Percentiles rank a stretch among this genome's conserved stretches.
Evolutionary conservation across 2,329 filamentous ascomycete species (phyloP).

Genomic region (Onygenales sp.): DNA sequence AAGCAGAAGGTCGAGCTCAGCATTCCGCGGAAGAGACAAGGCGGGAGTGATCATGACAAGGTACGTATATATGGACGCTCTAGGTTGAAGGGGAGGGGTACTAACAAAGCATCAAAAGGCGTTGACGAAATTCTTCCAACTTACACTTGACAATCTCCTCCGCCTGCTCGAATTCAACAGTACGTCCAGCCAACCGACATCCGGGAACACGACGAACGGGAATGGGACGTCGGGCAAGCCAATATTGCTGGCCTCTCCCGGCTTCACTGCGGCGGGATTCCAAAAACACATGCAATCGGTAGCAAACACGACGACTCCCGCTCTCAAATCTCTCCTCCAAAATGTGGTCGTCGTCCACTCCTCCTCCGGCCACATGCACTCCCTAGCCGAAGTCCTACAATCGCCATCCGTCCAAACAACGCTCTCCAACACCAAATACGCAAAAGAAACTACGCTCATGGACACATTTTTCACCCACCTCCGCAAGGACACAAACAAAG

Average conservation of each 20-base stretch:
- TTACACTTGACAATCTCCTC: conserved; percentile 63
- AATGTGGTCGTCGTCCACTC: conserved; percentile 64
- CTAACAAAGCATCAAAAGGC: conserved; percentile 35
- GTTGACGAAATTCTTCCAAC: conserved; percentile 68
- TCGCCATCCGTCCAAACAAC: conserved; percentile 67
- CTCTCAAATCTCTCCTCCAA: conserved; percentile 58
- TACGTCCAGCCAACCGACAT: conserved; percentile 26
- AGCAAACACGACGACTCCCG: conserved; percentile 50
- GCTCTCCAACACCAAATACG: conserved; percentile 80
- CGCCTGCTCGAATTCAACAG: conserved; percentile 65
- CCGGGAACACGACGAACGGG: conserved; percentile 35
- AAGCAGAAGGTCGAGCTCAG: conserved; percentile 41
- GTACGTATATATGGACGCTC: conserved; percentile 14
- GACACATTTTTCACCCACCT: conserved; percentile 72
- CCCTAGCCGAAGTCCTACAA: conserved; percentile 76
- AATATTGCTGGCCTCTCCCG: conserved; percentile 76
- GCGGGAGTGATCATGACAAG: conserved; percentile 42
- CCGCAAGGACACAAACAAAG: conserved; percentile 73
- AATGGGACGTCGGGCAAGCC: conserved; percentile 44
- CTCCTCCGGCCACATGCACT: conserved; percentile 76
- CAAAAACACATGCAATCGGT: conserved; percentile 59
- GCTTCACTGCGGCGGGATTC: conserved; percentile 76
- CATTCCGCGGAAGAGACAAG: conserved; percentile 38
- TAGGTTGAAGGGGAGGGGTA: background rate
- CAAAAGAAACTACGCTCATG: conserved; percentile 72